Conservation (phyloP, 2,329 filamentous ascomycete species). For the Claviceps digitariae region DNA sequence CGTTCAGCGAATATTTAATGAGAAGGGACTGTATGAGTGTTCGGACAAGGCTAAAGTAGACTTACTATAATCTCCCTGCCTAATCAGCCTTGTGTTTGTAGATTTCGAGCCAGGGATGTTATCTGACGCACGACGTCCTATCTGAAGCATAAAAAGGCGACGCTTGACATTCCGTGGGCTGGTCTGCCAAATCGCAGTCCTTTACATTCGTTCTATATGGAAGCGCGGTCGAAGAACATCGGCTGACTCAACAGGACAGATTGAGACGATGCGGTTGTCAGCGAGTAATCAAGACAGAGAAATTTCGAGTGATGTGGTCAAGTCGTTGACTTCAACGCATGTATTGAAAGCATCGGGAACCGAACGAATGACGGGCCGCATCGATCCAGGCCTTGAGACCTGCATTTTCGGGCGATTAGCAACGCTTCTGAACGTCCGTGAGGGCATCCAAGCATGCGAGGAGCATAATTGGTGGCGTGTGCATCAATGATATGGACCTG, state of each 20-base stretch:
- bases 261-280: neutral
- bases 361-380: neutral
- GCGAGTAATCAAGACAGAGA: neutral
- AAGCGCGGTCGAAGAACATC: neutral
- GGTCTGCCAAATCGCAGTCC: neutral
- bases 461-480: neutral
- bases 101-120: neutral
- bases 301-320: neutral
- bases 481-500: neutral
- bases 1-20: neutral
- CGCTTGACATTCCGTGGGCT: neutral
- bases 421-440: neutral
- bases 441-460: neutral
- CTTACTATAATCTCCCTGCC: neutral
- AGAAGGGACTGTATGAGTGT: neutral
- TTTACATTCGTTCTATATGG: neutral
- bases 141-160: neutral
- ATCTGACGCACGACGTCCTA: neutral
- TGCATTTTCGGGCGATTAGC: neutral
- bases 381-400: neutral
- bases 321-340: neutral
- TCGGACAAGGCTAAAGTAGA: neutral
- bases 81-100: neutral
- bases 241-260: neutral
- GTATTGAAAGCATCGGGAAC: neutral